phyloP scores from a whole-genome alignment of 2,329 filamentous ascomycete species.

The Colletotrichum tropicale region DNA sequence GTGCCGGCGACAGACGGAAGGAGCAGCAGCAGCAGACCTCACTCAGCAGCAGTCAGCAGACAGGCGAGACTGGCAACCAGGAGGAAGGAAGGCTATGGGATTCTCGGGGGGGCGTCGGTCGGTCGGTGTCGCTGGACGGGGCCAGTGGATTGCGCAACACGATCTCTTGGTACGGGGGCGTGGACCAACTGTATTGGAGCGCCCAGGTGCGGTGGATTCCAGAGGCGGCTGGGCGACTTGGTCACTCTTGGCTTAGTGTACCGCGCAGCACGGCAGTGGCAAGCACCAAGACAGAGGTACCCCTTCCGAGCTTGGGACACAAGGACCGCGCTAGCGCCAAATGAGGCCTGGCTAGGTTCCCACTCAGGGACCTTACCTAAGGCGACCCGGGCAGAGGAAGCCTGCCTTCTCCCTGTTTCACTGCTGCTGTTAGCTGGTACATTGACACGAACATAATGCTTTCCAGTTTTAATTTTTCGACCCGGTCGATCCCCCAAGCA shows the following conservation, averaged over 20 bases:
- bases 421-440: slow-evolving; percentile 4
- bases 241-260: slow-evolving; percentile 13
- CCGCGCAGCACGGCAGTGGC: neutral
- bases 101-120: neutral
- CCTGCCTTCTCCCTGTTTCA: slow-evolving; percentile 12
- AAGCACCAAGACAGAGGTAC: neutral
- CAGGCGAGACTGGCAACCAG: neutral
- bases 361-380: neutral
- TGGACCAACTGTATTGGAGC: slow-evolving; percentile 19
- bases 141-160: slow-evolving; percentile 20
- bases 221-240: slow-evolving; percentile 13
- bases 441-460: neutral
- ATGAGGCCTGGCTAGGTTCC: neutral
- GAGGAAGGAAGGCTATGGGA: neutral
- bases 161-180: slow-evolving; percentile 20
- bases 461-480: neutral
- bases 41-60: neutral
- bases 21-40: neutral
- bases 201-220: slow-evolving; percentile 17
- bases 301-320: neutral
- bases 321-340: neutral
- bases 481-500: slow-evolving; percentile 11
- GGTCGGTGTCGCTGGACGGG: neutral
- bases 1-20: neutral
- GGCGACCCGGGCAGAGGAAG: neutral